These are phyloP conservation scores for Polyplosphaeria fusca DNA, from an alignment of 495 filamentous ascomycete species.

Conservation along the genomic window DNA sequence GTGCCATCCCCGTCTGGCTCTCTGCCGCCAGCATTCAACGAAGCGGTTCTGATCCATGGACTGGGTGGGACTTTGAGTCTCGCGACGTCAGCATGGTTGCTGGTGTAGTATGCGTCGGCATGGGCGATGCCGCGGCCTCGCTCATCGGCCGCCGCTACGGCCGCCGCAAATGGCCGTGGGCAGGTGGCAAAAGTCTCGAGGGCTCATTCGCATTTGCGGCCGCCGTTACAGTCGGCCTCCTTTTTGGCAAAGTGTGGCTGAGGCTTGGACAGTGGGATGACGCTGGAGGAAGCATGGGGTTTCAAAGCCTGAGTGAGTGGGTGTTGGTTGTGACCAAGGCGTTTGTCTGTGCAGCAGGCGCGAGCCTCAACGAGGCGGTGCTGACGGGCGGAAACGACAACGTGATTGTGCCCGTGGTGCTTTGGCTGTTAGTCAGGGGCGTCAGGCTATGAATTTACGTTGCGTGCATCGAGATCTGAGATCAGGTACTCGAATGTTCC, in stretches of 20 bases:
- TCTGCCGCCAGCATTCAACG: slow-evolving; percentile 64
- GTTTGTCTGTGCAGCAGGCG: slow-evolving; percentile 66
- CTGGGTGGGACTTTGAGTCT: slow-evolving; percentile 66
- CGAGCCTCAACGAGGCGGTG: slow-evolving; percentile 91
- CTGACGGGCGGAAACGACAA: slow-evolving; percentile 98
- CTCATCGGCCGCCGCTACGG: slow-evolving; percentile 87
- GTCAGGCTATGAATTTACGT: slow-evolving; percentile 69
- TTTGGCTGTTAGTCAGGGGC: slow-evolving; percentile 86
- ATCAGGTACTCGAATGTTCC: neutral
- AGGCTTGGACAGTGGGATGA: slow-evolving; percentile 65
- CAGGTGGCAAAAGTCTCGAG: slow-evolving; percentile 91
- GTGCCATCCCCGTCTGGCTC: slow-evolving; percentile 91
- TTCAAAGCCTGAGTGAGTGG: slow-evolving; percentile 23
- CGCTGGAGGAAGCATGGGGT: slow-evolving; percentile 26
- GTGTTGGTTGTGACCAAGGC: slow-evolving; percentile 55
- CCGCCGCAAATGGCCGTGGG: slow-evolving; percentile 90
- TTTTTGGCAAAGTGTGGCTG: slow-evolving; percentile 73
- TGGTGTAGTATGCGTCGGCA: slow-evolving; percentile 88
- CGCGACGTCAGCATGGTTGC: slow-evolving; percentile 83
- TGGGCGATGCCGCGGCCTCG: slow-evolving; percentile 94
- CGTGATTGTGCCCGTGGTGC: slow-evolving; percentile 89
- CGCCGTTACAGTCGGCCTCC: slow-evolving; percentile 72
- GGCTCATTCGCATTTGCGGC: slow-evolving; percentile 80
- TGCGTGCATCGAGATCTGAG: neutral
- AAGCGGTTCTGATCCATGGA: slow-evolving; percentile 50